Evolutionary conservation across 2,329 filamentous ascomycete genomes (phyloP), one percentile per base, ranked within the genome.

Genomic region (Blastomyces percursus): DNA sequence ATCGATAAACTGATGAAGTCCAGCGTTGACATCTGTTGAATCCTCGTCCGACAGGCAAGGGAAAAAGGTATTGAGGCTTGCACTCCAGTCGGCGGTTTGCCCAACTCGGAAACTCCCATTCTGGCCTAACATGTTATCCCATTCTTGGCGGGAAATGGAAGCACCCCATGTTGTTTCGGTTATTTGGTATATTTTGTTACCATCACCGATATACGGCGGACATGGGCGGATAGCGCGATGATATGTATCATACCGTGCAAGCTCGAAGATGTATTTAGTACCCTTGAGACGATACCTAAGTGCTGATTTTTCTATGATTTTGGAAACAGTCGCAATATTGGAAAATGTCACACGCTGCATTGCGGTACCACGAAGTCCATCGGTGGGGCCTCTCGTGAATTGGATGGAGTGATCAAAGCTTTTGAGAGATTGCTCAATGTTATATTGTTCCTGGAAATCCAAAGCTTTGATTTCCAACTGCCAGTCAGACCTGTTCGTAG

Each of bases 201-300:
- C 14, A 64, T 64, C 2, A 12, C 42, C 24, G 14, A 24, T 57
- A 27, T 44, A 30, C 8, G 11, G 21, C 14, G 55, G 55, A 7
- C 48, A 24, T 42, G 54, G 24, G 27, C n/a, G n/a, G 27, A 11
- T 59, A 11, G 30, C 50, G 59, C 54, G 63, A 46, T 63, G 63
- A 54, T 76, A 77, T 42, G 72, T 68, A 61, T 79, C 77, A 61
- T 76, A 78, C 5, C 77, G 73, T 9, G 75, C 71, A 42, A 79
- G 68, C 63, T 79, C 77, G n/a, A 79, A 69, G 9, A 74, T 70
- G 61, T 76, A 77, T 2, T 73, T 71, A 0, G 76, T 78, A 7
- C 70, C 69, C 61, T 73, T 76, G 50, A 79, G 67, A 2, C 67
- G 67, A 59, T 76, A 77, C n/a, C 71, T 70, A 35, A 78, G 64